phyloP scores from a whole-genome alignment of 805 yeast genomes.

The Priceomyces fermenticarens region DNA sequence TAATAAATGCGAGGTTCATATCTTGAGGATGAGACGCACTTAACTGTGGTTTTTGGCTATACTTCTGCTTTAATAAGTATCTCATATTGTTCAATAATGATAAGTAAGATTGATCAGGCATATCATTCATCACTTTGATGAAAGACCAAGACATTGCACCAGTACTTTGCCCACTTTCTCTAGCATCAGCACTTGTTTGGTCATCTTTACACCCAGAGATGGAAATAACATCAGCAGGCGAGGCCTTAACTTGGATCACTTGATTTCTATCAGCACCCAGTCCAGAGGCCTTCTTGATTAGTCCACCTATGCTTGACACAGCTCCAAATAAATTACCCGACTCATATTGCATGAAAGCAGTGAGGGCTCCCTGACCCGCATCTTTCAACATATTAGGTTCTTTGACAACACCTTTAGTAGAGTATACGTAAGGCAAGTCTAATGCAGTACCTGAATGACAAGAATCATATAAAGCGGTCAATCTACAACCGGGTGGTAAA shows the following conservation, averaged over 20 bases:
- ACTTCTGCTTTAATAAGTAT: constrained; percentile 25
- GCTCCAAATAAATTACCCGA: constrained; percentile 39
- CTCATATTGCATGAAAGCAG: constrained; percentile 29
- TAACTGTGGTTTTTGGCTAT: constrained; percentile 40
- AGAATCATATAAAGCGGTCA: constrained; percentile 37
- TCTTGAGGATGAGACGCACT: constrained; percentile 39
- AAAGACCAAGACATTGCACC: constrained; percentile 43
- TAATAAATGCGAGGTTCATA: constrained; percentile 33
- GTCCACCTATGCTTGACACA: constrained; percentile 28
- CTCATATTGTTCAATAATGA: constrained; percentile 37
- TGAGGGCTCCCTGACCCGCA: constrained; percentile 33
- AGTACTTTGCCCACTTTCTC: constrained; percentile 30
- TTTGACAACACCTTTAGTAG: constrained; percentile 38
- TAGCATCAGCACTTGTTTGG: constrained; percentile 40
- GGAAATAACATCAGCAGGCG: constrained; percentile 38
- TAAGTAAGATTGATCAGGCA: constrained; percentile 32
- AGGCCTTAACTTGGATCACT: constrained; percentile 25
- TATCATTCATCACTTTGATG: constrained; percentile 23
- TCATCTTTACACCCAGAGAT: constrained; percentile 39
- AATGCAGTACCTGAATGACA: constrained; percentile 42
- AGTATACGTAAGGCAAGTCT: constrained; percentile 38
- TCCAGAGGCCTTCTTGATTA: constrained; percentile 29
- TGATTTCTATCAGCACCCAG: constrained; percentile 20
- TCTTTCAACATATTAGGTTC: constrained; percentile 37
- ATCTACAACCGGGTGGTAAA: constrained; percentile 34